phyloP scores from a whole-genome alignment of 1,139 yeast genomes.

The Entelexis paramagnoliae region DNA sequence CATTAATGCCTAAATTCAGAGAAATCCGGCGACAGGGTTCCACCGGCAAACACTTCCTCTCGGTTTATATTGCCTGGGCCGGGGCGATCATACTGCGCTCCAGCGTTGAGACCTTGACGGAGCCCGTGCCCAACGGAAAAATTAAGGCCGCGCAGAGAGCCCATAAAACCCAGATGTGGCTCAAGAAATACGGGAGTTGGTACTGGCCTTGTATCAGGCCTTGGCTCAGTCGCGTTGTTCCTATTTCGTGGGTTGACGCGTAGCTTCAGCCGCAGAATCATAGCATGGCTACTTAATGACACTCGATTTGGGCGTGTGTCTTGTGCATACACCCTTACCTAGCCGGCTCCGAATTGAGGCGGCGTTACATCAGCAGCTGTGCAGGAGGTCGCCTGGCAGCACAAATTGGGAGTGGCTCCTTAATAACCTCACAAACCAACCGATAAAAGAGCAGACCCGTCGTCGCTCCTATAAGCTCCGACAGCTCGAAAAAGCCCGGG shows the following conservation, averaged over 20 bases:
- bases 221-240: background rate
- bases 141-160: background rate
- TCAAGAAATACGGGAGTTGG: no score
- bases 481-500: background rate
- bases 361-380: slow-evolving; percentile 5
- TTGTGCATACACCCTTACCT: slow-evolving; percentile 1
- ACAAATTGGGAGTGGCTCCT: slow-evolving; percentile 8
- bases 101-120: background rate
- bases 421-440: slow-evolving; percentile 2
- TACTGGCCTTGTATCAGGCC: no score
- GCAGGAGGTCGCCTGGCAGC: slow-evolving; percentile 1
- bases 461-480: background rate
- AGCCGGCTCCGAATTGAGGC: background rate
- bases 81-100: background rate
- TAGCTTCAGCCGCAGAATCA: background rate
- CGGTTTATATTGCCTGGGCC: background rate
- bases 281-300: background rate
- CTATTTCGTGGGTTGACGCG: background rate
- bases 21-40: background rate
- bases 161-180: background rate
- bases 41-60: background rate
- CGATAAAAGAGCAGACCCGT: slow-evolving; percentile 5
- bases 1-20: background rate
- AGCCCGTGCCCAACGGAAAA: slow-evolving; percentile 2
- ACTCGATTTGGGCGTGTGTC: background rate